Evolutionary conservation across 2,329 filamentous ascomycete species (phyloP).

Genomic region (Coniochaeta sp.): DNA sequence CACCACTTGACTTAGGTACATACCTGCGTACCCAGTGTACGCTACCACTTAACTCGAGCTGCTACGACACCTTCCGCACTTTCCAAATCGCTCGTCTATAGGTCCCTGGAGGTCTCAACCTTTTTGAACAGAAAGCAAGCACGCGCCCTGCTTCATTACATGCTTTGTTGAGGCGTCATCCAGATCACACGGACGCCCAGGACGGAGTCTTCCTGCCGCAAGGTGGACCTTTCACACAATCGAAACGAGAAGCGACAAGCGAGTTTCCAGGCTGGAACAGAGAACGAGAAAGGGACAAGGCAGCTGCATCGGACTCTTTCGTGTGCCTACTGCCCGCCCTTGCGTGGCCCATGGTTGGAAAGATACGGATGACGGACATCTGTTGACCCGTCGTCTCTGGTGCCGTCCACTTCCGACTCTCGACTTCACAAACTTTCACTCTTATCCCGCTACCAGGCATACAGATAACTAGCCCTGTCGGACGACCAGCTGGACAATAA

Average conservation of each 20-base stretch:
- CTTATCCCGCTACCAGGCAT: no score
- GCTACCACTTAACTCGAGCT: background rate
- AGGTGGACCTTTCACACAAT: background rate
- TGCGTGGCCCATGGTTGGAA: background rate
- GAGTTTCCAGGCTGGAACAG: no score
- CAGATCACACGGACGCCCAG: background rate
- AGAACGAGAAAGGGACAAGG: no score
- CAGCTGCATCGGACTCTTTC: background rate
- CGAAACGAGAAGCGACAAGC: background rate
- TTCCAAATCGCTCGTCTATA: background rate
- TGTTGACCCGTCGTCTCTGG: background rate
- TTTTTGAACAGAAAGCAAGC: background rate
- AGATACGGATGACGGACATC: slow-evolving; percentile 1
- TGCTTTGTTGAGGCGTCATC: background rate
- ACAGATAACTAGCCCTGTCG: background rate
- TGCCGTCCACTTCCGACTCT: background rate
- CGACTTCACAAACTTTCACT: background rate
- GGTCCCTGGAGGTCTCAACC: background rate
- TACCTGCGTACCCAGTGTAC: background rate
- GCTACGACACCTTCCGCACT: background rate
- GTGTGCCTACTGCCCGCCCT: background rate
- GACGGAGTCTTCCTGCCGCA: background rate
- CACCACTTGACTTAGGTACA: no score
- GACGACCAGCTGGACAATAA: background rate
- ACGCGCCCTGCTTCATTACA: background rate